Conservation (phyloP, 306 rosid genomes). For the Quercus variabilis region DNA sequence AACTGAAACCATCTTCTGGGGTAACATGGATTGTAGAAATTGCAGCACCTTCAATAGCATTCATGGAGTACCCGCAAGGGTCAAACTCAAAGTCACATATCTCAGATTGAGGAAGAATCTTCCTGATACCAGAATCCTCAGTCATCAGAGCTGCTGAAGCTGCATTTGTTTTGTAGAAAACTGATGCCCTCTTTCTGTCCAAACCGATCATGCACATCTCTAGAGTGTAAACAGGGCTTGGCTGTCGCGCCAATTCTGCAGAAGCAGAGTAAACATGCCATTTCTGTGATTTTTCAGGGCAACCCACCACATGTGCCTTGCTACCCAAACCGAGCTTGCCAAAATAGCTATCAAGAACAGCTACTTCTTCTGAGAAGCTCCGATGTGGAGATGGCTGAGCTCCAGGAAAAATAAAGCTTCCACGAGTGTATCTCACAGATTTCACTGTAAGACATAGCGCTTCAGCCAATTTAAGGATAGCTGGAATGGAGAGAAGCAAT, state of each 20-base stretch:
- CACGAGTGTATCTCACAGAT: constrained; percentile 78
- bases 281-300: constrained; percentile 48
- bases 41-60: constrained; percentile 47
- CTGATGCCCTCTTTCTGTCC: constrained; percentile 67
- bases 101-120: constrained; percentile 73
- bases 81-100: constrained; percentile 55
- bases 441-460: constrained; percentile 59
- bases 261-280: constrained; percentile 90
- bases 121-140: constrained; percentile 62
- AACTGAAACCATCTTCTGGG: constrained; percentile 59
- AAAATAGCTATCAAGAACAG: constrained; percentile 67
- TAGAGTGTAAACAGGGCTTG: constrained; percentile 53
- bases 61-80: constrained; percentile 63
- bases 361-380: constrained; percentile 72
- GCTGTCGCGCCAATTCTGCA: constrained; percentile 31
- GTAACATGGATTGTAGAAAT: constrained; percentile 53
- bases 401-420: constrained; percentile 87
- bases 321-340: constrained; percentile 63
- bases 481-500: constrained; percentile 78
- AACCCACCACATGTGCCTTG: constrained; percentile 67
- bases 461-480: constrained; percentile 65
- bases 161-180: constrained; percentile 48
- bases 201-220: constrained; percentile 97
- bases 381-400: constrained; percentile 86
- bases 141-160: constrained; percentile 72